Conservation (phyloP, 768 basidiomycete species). For the Amanita pallidorosea region DNA sequence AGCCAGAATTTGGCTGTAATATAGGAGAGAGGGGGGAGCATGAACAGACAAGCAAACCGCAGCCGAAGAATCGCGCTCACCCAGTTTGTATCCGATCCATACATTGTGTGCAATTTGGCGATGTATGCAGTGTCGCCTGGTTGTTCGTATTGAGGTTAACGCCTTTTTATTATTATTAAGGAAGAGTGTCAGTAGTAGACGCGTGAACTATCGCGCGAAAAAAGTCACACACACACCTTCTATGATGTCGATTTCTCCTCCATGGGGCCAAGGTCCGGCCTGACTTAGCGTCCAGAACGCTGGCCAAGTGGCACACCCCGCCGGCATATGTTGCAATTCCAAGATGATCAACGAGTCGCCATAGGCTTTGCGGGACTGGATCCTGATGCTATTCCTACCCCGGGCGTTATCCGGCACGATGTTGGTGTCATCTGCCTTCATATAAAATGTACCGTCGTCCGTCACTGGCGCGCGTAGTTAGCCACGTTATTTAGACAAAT, state of each 20-base stretch:
- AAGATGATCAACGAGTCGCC: constrained; percentile 37
- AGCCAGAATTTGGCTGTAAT: constrained; percentile 24
- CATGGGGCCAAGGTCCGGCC: constrained; percentile 44
- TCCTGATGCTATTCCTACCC: constrained; percentile 50
- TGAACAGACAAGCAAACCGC: no score
- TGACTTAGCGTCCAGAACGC: constrained; percentile 50
- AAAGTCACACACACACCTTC: constrained; percentile 41
- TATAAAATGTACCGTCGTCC: constrained; percentile 32
- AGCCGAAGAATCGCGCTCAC: constrained; percentile 26
- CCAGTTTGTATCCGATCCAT: constrained; percentile 31
- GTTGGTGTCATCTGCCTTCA: constrained; percentile 40
- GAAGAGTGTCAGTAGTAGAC: neutral
- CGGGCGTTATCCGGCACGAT: constrained; percentile 24
- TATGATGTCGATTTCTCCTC: constrained; percentile 54
- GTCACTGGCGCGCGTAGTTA: constrained; percentile 17
- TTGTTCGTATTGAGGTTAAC: constrained; percentile 38
- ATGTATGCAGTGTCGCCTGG: constrained; percentile 45
- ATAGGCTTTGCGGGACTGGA: constrained; percentile 33
- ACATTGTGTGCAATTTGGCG: constrained; percentile 34
- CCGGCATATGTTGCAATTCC: constrained; percentile 50
- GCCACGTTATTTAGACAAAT: neutral
- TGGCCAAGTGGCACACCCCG: constrained; percentile 52
- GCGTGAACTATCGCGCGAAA: neutral
- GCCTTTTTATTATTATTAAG: no score
- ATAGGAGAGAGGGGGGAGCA: no score